These are phyloP conservation scores for Apophysomyces variabilis DNA, from an alignment of 371 early-diverging fungal genomes.

Conservation along the genomic window DNA sequence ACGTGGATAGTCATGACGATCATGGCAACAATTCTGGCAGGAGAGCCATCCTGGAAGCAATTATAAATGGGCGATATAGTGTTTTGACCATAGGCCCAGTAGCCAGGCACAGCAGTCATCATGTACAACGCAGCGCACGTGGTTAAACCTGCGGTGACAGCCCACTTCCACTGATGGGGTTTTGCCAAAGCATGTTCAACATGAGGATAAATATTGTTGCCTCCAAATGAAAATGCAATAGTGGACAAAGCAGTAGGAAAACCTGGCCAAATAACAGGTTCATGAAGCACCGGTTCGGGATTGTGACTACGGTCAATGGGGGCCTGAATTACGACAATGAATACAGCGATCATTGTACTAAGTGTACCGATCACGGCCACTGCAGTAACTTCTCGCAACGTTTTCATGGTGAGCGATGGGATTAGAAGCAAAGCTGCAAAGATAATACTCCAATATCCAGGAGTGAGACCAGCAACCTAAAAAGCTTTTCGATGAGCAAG, in stretches of 20 bases:
- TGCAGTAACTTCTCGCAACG: constrained; percentile 79
- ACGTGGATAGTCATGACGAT: constrained; percentile 82
- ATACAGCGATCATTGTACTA: constrained; percentile 57
- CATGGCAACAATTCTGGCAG: constrained; percentile 62
- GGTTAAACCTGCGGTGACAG: constrained; percentile 62
- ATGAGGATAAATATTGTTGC: constrained; percentile 57
- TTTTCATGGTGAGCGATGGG: constrained; percentile 74
- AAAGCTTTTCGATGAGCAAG: background rate
- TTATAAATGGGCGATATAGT: constrained; percentile 75
- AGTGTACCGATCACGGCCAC: constrained; percentile 50
- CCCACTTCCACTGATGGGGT: constrained; percentile 73
- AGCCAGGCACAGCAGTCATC: constrained; percentile 74
- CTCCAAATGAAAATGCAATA: constrained; percentile 57
- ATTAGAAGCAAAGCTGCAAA: constrained; percentile 67
- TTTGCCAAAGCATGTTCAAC: constrained; percentile 79
- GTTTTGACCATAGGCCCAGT: constrained; percentile 74
- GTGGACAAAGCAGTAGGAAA: constrained; percentile 59
- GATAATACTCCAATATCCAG: constrained; percentile 65
- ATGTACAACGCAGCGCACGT: constrained; percentile 76
- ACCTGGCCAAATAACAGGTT: constrained; percentile 42
- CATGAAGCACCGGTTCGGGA: constrained; percentile 17
- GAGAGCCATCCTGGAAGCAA: constrained; percentile 63
- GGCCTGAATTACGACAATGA: constrained; percentile 47
- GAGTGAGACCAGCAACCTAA: constrained; percentile 23
- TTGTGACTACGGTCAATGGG: constrained; percentile 32